These are phyloP conservation scores for Pyronema omphalodes DNA, from an alignment of 495 filamentous ascomycete genomes.

Conservation along the genomic window DNA sequence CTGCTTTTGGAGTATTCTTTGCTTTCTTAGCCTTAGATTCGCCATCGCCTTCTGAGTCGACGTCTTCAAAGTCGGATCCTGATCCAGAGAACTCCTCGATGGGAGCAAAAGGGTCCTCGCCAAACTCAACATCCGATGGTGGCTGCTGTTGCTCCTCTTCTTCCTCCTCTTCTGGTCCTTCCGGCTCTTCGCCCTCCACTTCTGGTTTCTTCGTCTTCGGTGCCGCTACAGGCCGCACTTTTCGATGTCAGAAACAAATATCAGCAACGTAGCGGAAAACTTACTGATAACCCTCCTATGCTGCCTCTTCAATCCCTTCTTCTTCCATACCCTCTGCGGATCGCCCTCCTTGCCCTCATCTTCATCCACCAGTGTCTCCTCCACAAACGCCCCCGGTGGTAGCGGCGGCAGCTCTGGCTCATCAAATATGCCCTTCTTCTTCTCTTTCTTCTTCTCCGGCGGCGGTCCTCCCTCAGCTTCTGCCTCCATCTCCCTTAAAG, in stretches of 20 bases:
- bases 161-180: slow-evolving; percentile 5
- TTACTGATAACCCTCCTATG: slow-evolving; percentile 63
- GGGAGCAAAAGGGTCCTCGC: slow-evolving; percentile 24
- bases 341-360: slow-evolving; percentile 30
- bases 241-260: neutral
- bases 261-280: neutral
- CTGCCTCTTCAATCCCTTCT: slow-evolving; percentile 79
- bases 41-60: slow-evolving; percentile 20
- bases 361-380: slow-evolving; percentile 31
- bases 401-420: slow-evolving; percentile 15
- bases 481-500: slow-evolving; percentile 61
- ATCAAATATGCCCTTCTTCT: slow-evolving; percentile 1
- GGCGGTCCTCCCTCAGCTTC: slow-evolving; percentile 25
- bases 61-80: slow-evolving; percentile 13
- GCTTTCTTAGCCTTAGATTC: slow-evolving; percentile 16
- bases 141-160: neutral
- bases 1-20: slow-evolving; percentile 18
- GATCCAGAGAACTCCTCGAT: slow-evolving; percentile 17
- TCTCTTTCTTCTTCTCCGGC: slow-evolving; percentile 3
- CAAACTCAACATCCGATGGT: slow-evolving; percentile 19
- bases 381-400: slow-evolving; percentile 45
- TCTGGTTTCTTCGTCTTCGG: slow-evolving; percentile 23
- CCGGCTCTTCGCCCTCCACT: slow-evolving; percentile 19
- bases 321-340: slow-evolving; percentile 55
- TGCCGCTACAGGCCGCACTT: slow-evolving; percentile 28